A percentile compares a stretch with the other conserved stretches of the same genome.
Conservation (phyloP, 2,329 filamentous ascomycete genomes). For the Aspergillus unguis region DNA sequence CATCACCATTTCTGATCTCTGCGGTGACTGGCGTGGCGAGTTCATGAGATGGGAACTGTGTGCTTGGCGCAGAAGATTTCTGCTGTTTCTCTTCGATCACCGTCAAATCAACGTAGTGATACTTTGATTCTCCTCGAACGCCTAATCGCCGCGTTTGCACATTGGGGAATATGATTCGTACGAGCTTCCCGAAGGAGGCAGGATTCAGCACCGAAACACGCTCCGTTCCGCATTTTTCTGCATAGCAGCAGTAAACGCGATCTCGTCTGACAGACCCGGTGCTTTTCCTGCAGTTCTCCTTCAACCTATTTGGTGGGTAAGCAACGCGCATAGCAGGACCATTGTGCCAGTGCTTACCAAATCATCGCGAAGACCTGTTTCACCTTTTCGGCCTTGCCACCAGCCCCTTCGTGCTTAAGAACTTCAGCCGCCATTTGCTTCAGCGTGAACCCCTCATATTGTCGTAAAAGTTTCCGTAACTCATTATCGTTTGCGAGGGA, state of each 20-base stretch:
- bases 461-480: constrained; percentile 45
- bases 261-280: constrained; percentile 77
- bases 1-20: constrained; percentile 26
- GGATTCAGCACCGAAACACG: constrained; percentile 93
- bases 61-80: constrained; percentile 26
- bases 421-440: constrained; percentile 50
- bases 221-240: constrained; percentile 85
- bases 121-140: constrained; percentile 95
- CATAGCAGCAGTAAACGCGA: constrained; percentile 92
- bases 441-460: constrained; percentile 45
- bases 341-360: constrained; percentile 38
- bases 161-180: constrained; percentile 91
- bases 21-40: constrained; percentile 17
- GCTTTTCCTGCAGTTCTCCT: constrained; percentile 47
- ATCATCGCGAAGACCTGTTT: constrained; percentile 54
- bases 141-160: constrained; percentile 89
- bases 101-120: constrained; percentile 70
- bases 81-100: constrained; percentile 46
- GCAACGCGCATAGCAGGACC: not conserved
- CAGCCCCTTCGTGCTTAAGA: constrained; percentile 48
- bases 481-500: constrained; percentile 51
- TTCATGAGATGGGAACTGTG: constrained; percentile 23
- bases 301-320: constrained; percentile 37
- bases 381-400: constrained; percentile 50
- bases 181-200: constrained; percentile 95